Conservation (phyloP, 192 early-diverging fungal species). For the Pilaira anomala region DNA sequence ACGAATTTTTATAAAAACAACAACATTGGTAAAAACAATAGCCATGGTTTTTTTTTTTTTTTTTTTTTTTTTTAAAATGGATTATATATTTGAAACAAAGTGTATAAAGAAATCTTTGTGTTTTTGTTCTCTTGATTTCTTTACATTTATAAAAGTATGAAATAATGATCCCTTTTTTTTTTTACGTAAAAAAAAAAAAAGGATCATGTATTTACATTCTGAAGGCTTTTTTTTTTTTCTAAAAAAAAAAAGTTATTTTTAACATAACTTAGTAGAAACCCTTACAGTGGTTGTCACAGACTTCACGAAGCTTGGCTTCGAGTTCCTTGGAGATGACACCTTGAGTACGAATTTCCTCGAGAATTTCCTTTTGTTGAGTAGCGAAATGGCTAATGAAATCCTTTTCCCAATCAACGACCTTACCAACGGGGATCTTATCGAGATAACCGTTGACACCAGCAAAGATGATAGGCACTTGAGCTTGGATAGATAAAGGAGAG, state of each 20-base stretch:
- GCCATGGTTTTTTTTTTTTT: no score
- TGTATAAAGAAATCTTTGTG: no score
- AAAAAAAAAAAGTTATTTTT: no score
- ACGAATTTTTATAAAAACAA: slow-evolving; percentile 28
- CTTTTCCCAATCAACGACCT: slow-evolving; percentile 91
- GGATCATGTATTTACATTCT: no score
- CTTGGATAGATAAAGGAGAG: slow-evolving; percentile 92
- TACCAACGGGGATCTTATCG: slow-evolving; percentile 95
- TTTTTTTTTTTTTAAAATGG: no score
- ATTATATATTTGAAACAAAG: no score
- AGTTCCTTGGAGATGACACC: slow-evolving; percentile 84
- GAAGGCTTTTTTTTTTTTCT: no score
- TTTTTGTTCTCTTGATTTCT: no score
- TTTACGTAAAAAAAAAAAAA: no score
- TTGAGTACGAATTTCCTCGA: slow-evolving; percentile 87
- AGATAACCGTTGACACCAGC: slow-evolving; percentile 99
- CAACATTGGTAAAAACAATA: background rate
- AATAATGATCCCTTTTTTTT: no score
- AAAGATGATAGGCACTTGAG: slow-evolving; percentile 98
- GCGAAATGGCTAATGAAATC: slow-evolving; percentile 85
- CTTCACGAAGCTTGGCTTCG: slow-evolving; percentile 89
- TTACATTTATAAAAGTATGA: no score
- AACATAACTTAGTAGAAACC: slow-evolving; percentile 48
- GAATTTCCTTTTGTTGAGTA: slow-evolving; percentile 85
- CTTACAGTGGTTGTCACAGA: slow-evolving; percentile 76